These are phyloP conservation scores for Solanum ossicruentum DNA, from an alignment of 257 asterid genomes.

Conservation along the genomic window DNA sequence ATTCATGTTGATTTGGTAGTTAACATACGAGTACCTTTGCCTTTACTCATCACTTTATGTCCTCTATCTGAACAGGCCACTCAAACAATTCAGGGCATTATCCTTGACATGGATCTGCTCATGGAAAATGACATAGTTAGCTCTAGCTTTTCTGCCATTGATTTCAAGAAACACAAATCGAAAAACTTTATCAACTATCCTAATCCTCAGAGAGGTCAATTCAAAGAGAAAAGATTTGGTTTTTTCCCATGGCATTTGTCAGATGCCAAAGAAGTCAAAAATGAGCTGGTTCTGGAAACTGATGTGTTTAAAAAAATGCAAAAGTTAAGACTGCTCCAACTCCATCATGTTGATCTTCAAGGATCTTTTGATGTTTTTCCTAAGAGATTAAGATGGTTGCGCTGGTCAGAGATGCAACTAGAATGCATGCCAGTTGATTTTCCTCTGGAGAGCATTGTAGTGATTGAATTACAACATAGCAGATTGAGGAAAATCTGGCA, in stretches of 20 bases:
- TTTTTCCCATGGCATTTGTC: neutral
- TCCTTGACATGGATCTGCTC: slow-evolving; percentile 5
- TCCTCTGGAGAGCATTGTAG: slow-evolving; percentile 3
- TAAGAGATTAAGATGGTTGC: slow-evolving; percentile 6
- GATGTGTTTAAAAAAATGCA: slow-evolving; percentile 6
- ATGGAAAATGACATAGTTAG: neutral
- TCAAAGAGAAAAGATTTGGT: neutral
- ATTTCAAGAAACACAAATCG: neutral
- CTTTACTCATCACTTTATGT: neutral
- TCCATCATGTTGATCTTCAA: neutral
- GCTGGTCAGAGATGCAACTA: neutral
- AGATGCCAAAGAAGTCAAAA: neutral
- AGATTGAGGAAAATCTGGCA: slow-evolving; percentile 6
- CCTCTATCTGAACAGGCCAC: slow-evolving; percentile 3
- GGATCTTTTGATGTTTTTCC: slow-evolving; percentile 6
- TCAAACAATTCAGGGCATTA: slow-evolving; percentile 3
- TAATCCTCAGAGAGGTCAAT: neutral
- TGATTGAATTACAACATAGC: slow-evolving; percentile 10
- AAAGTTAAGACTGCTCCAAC: slow-evolving; percentile 5
- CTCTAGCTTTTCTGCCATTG: neutral
- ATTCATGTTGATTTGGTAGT: neutral
- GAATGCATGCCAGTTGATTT: slow-evolving; percentile 5
- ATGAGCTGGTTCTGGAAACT: neutral
- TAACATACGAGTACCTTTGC: neutral
- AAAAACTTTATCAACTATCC: neutral